phyloP scores from a whole-genome alignment of 768 basidiomycete species.

The Termitomyces sp. region DNA sequence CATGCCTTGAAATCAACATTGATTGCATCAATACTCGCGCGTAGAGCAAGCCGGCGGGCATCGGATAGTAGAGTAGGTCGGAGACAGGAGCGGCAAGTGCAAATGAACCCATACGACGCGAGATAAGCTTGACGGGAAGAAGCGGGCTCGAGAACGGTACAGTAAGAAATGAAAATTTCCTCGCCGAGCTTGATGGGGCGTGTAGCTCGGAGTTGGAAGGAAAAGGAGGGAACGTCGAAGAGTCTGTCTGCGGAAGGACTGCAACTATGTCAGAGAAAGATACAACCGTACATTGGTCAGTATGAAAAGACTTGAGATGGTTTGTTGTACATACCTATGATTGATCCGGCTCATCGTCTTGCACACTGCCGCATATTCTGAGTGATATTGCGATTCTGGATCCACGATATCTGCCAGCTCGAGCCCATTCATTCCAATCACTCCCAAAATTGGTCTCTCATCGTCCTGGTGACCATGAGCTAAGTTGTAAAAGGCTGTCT shows the following conservation, averaged over 20 bases:
- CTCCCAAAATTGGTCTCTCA: slow-evolving; percentile 31
- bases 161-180: slow-evolving; percentile 29
- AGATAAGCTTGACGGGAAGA: slow-evolving; percentile 24
- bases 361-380: slow-evolving; percentile 24
- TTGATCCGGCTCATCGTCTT: slow-evolving; percentile 33
- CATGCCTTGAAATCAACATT: slow-evolving; percentile 14
- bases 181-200: slow-evolving; percentile 27
- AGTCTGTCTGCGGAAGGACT: slow-evolving; percentile 24
- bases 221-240: slow-evolving; percentile 30
- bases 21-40: slow-evolving; percentile 12
- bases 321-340: slow-evolving; percentile 26
- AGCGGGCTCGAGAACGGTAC: slow-evolving; percentile 14
- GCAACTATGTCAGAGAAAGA: slow-evolving; percentile 21
- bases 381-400: slow-evolving; percentile 10
- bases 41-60: slow-evolving; percentile 18
- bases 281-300: not conserved
- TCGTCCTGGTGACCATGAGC: slow-evolving; percentile 29
- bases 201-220: slow-evolving; percentile 24
- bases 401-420: slow-evolving; percentile 19
- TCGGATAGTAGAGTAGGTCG: slow-evolving; percentile 22
- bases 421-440: slow-evolving; percentile 32
- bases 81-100: slow-evolving; percentile 23
- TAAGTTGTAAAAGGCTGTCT: slow-evolving; percentile 28
- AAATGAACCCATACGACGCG: slow-evolving; percentile 26
- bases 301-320: not conserved